Conservation (phyloP, 106 monocot genomes). For the Allium fistulosum region DNA sequence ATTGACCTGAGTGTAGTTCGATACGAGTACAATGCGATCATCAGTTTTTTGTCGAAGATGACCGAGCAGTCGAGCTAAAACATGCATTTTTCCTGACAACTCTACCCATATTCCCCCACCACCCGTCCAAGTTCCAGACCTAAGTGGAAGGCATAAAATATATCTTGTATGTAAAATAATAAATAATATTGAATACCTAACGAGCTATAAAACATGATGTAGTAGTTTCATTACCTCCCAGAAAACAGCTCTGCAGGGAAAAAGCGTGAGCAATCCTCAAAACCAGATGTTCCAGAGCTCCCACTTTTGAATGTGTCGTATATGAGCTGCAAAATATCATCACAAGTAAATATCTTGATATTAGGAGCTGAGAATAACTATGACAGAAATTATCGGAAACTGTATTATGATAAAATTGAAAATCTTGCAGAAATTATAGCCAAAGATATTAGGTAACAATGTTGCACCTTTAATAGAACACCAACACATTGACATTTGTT, state of each 20-base stretch:
- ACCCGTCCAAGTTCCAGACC: constrained; percentile 94
- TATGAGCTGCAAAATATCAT: constrained; percentile 58
- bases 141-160: constrained; percentile 11
- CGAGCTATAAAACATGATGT: too few relatives aligned
- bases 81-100: constrained; percentile 97
- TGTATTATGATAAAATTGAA: too few relatives aligned
- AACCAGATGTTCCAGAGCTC: constrained; percentile 73
- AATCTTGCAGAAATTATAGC: too few relatives aligned
- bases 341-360: not conserved
- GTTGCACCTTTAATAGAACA: too few relatives aligned
- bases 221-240: constrained; percentile 44
- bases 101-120: constrained; percentile 97
- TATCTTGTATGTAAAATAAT: not conserved
- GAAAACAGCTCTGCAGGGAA: constrained; percentile 89
- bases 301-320: constrained; percentile 91
- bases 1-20: constrained; percentile 97
- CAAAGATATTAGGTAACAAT: too few relatives aligned
- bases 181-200: not conserved
- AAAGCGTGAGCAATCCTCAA: constrained; percentile 80
- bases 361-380: not conserved
- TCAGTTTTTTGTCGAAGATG: constrained; percentile 90
- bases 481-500: too few relatives aligned
- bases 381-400: too few relatives aligned
- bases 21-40: constrained; percentile 97
- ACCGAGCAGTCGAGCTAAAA: constrained; percentile 70